Evolutionary conservation across 2,329 filamentous ascomycete genomes (phyloP).

Genomic region (Amylocarpus encephaloides): DNA sequence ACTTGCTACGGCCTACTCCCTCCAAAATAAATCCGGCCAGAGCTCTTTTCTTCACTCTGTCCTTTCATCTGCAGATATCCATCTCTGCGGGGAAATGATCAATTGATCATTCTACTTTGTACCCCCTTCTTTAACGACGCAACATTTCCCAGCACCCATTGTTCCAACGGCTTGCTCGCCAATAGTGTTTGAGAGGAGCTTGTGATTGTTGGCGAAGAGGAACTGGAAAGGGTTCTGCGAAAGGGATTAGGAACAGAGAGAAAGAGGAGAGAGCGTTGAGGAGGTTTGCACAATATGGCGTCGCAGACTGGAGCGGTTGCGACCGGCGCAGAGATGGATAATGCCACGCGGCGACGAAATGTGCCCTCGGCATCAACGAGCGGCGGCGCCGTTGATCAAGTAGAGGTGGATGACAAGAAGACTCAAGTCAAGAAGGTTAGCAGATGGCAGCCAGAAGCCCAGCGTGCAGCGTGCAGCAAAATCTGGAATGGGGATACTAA

Average conservation of each 20-base stretch:
- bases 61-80: conserved; percentile 11
- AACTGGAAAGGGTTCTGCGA: no score
- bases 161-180: no score
- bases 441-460: background rate
- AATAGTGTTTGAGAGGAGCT: no score
- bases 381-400: conserved; percentile 31
- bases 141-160: no score
- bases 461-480: background rate
- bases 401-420: conserved; percentile 53
- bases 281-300: conserved; percentile 28
- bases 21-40: background rate
- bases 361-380: conserved; percentile 37
- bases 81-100: conserved; percentile 23
- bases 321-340: conserved; percentile 51
- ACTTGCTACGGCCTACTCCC: background rate
- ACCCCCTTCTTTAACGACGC: conserved; percentile 7
- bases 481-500: conserved; percentile 21
- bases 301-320: conserved; percentile 47
- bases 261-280: no score
- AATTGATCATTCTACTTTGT: conserved; percentile 24
- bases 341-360: conserved; percentile 51
- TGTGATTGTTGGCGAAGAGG: no score
- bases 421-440: conserved; percentile 50
- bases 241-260: no score
- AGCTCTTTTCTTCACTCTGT: background rate